Percentiles rank a stretch among this genome's conserved stretches.
Conservation (phyloP, 805 yeast species). For the Saturnispora kantuleensis region DNA sequence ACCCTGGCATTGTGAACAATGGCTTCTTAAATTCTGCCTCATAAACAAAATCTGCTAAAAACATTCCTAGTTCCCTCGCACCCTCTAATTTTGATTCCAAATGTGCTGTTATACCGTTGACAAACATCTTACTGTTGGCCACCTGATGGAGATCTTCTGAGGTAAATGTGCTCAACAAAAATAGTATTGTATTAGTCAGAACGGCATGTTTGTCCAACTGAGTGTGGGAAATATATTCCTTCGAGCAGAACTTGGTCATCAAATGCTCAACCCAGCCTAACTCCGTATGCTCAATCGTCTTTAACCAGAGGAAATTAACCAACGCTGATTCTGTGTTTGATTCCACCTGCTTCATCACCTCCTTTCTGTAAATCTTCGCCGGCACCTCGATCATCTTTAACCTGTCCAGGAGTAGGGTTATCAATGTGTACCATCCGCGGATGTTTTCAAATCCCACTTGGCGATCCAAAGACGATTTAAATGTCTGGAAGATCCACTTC, state of each 20-base stretch:
- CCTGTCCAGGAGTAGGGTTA: no score
- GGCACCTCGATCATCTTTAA: no score
- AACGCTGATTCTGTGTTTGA: no score
- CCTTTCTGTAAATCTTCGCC: no score
- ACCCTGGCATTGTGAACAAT: constrained; percentile 23
- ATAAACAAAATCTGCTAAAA: constrained; percentile 44
- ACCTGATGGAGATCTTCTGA: constrained; percentile 21
- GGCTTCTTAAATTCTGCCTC: constrained; percentile 22
- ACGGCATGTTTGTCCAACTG: constrained; percentile 36
- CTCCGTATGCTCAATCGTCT: neutral
- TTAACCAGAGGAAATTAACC: constrained; percentile 6
- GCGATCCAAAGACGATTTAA: no score
- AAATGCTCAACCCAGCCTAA: neutral
- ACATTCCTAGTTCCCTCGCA: constrained; percentile 45
- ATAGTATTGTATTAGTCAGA: constrained; percentile 38
- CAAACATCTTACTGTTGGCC: constrained; percentile 31
- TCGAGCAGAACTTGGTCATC: constrained; percentile 18
- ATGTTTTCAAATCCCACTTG: no score
- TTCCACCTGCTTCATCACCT: no score
- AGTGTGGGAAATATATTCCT: constrained; percentile 21
- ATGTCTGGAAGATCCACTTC: no score
- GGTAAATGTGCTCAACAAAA: constrained; percentile 24
- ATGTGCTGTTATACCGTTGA: constrained; percentile 43
- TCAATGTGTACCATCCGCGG: no score
- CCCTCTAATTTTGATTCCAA: constrained; percentile 38